Evolutionary conservation across 768 basidiomycete genomes (phyloP).

Genomic region (Cyclocybe aegerita): DNA sequence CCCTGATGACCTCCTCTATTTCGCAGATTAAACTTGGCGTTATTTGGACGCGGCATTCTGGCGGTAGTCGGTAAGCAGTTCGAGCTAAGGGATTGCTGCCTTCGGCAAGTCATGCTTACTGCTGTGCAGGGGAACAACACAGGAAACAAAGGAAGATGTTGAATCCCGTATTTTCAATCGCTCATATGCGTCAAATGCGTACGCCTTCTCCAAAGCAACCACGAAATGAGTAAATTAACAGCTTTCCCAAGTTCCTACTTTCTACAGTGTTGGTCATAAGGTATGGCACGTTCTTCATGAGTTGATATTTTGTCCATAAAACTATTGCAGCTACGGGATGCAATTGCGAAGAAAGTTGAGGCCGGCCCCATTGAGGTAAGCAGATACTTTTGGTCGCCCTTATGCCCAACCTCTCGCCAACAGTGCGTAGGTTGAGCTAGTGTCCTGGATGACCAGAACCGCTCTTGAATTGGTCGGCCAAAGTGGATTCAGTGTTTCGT

Average conservation of each 20-base stretch:
- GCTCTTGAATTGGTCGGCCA: constrained; percentile 51
- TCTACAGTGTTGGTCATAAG: constrained; percentile 25
- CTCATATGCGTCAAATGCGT: constrained; percentile 33
- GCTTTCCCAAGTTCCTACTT: constrained; percentile 26
- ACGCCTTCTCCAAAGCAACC: not conserved
- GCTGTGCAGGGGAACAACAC: constrained; percentile 38
- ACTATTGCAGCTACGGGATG: constrained; percentile 22
- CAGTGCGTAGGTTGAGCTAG: constrained; percentile 25
- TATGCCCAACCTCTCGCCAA: not conserved
- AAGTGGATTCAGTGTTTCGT: constrained; percentile 41
- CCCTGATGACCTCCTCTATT: not conserved
- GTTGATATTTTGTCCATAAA: not conserved
- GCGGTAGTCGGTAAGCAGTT: constrained; percentile 17
- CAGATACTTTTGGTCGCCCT: not conserved
- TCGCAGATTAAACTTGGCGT: constrained; percentile 11
- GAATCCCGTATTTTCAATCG: constrained; percentile 30
- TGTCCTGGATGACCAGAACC: constrained; percentile 37
- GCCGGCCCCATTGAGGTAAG: constrained; percentile 29
- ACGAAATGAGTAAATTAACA: not conserved
- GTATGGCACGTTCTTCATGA: constrained; percentile 8
- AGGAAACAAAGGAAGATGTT: constrained; percentile 32
- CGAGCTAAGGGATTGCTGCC: too few species aligned
- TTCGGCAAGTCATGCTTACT: not conserved
- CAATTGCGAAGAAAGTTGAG: constrained; percentile 21
- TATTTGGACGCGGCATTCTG: constrained; percentile 17